Conservation (phyloP, 441 rosid genomes). For the Gossypium schwendimanii region DNA sequence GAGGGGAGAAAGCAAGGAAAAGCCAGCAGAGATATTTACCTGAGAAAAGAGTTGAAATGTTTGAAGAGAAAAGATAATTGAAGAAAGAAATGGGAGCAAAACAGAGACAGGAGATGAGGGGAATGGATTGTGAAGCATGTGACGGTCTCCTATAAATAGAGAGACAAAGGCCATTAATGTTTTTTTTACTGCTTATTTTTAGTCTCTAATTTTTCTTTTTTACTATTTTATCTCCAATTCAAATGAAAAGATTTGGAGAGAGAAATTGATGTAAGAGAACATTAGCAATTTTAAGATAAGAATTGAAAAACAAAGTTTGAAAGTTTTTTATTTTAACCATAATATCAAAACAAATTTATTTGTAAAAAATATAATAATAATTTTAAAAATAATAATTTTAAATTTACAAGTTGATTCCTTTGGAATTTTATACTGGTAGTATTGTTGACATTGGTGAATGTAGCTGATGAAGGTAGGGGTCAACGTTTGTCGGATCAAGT, state of each 20-base stretch:
- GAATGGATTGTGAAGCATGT: constrained; percentile 5
- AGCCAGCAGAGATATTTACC: constrained; percentile 18
- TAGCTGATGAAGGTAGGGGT: constrained; percentile 25
- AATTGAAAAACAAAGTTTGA: no score
- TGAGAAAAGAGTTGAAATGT: background rate
- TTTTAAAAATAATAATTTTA: no score
- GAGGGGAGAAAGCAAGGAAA: background rate
- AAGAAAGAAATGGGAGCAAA: background rate
- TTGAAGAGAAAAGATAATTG: background rate
- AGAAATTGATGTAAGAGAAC: background rate
- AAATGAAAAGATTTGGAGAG: background rate
- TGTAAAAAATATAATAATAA: no score
- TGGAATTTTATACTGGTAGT: constrained; percentile 51
- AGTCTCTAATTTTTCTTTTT: background rate
- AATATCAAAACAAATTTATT: no score
- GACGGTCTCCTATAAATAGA: constrained; percentile 12
- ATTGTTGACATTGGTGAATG: constrained; percentile 25
- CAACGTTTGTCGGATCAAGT: rapidly evolving
- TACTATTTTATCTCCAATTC: background rate
- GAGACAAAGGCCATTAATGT: background rate
- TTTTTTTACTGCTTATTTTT: background rate
- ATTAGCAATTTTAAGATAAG: background rate
- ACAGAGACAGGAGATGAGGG: background rate
- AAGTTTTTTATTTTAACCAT: no score
- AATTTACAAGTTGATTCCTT: no score